Base-by-base conservation (phyloP, 2,329 filamentous ascomycete species). In the Phaeophleospora eucalypticola region DNA sequence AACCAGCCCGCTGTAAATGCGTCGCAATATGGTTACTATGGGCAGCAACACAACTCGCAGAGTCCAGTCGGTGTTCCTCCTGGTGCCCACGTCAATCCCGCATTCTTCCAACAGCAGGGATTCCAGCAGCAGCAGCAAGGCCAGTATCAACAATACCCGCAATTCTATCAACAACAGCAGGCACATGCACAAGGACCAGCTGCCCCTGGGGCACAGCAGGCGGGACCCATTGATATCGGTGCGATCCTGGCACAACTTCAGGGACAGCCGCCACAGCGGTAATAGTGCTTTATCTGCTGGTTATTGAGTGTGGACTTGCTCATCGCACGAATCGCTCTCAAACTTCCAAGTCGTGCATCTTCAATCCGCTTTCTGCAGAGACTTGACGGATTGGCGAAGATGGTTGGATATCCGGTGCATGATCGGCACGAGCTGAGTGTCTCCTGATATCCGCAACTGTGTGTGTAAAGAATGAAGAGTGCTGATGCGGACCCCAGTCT, bases 11-110 rank as follows among this genome's bases (percentile, higher is more conserved):
- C 34, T 19, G 40, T 33, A 20, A 35, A 39, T 36, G 21, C 42
- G 38, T 59, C 62, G 39, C 61, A 65, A 37, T 53, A 58, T 39
- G 39, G 46, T 32, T 49, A 49, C 48, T 56, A 54, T 37, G 32
- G 34, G 32, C 55, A 56, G 43, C 58, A 58, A 20, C 41, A 44
- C 33, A 4, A 19, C 12, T 42, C 29, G 37, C 48, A 47, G 27
- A 10, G 36, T 17, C 47, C 38, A 34, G 41, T 35, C 38, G 35
- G 18, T 10, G 14, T 44, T 9, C 49, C 36, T 7, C 9, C 49
- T 18, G 43, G 47, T 18, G 38, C 44, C 3, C 45, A 50, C 34
- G 45, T 45, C 34, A 48, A 45, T 21, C 51, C 43, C 21, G 43
- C 44, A 15, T 53, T 49, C 45, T 41, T 41, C 27, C 47, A 38